Evolutionary conservation across 176 grass and related monocot species (phyloP).

Genomic region (Cocos nucifera): DNA sequence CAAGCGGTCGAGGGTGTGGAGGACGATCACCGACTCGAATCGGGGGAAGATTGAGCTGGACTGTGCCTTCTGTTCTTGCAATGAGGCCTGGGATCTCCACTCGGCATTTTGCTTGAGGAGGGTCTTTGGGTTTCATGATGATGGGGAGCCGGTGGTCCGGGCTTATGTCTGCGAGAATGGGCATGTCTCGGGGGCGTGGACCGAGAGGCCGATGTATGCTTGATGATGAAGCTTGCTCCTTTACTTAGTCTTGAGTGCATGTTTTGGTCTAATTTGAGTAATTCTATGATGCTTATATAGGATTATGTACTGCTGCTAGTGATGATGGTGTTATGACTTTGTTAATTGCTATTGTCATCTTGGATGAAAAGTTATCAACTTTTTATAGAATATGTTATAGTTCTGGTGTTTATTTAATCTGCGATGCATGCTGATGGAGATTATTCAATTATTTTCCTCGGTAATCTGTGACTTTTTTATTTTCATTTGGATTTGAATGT

Average conservation of each 20-base stretch:
- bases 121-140: slow-evolving; percentile 89
- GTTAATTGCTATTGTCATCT: too few species aligned
- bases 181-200: slow-evolving; percentile 90
- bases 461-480: too few species aligned
- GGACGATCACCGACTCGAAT: slow-evolving; percentile 57
- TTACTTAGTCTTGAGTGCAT: neutral
- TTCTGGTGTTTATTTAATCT: too few species aligned
- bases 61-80: slow-evolving; percentile 73
- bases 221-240: slow-evolving; percentile 18
- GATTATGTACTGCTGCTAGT: too few species aligned
- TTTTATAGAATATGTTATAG: too few species aligned
- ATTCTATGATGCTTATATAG: too few species aligned
- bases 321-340: too few species aligned
- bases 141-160: slow-evolving; percentile 85
- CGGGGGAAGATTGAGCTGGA: slow-evolving; percentile 50
- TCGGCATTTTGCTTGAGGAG: slow-evolving; percentile 85
- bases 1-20: slow-evolving; percentile 60
- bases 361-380: too few species aligned
- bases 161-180: slow-evolving; percentile 94
- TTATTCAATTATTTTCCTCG: too few species aligned
- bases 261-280: slow-evolving; percentile 2
- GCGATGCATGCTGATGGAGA: too few species aligned
- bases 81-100: slow-evolving; percentile 77
- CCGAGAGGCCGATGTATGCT: slow-evolving; percentile 72
- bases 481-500: too few species aligned